Base-by-base conservation (phyloP, 108 stramenopile genomes). In the Conticribra weissflogii region DNA sequence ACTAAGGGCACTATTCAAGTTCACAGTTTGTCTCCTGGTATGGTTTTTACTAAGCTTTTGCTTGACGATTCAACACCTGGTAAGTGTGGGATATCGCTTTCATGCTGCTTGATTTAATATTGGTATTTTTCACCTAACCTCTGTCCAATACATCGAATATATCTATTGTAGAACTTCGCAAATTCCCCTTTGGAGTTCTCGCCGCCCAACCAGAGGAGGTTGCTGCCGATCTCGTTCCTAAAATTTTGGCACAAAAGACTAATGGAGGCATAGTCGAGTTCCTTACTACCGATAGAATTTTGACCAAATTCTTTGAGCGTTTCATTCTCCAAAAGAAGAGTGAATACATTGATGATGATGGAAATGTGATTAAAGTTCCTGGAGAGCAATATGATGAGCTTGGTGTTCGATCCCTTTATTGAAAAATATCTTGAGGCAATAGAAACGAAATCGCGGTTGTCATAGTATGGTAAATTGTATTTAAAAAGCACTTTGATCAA, bases 321-420 rank as follows among this genome's bases (percentile, higher is more conserved):
- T 96, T 96, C 68, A 63, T 93, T 9, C 67, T 91, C 46, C 89
- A 94, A 81, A 81, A 93, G 82, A 96, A 93, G 81, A 86, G 83
- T 65, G 91, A 93, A 58, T 90, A 91, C 81, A 96, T 96, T 81
- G 95, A 93, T 41, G 95, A 96, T 69, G 91, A 96, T 68, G 95
- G 95, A 9, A 96, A 94, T 68, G 92, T 96, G 29, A 96, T 96
- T 74, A 85, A 86, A 45, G 25, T 86, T 21, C 91, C 89, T 9
- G 95, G 92, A 25, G 95, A 75, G 46, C 86, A 93, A 59, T 96
- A 96, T 71, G 90, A 96, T 65, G 89, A 72, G 31, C 63, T 60
- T 58, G 95, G 95, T 64, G 95, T 88, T 8, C 85, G 95, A 65
- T 63, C 85, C 48, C 83, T 96, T 7, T 96, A 92, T 59, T 96